These are phyloP conservation scores for Amphirosellinia nigrospora DNA, from an alignment of 495 filamentous ascomycete species.

Conservation along the genomic window DNA sequence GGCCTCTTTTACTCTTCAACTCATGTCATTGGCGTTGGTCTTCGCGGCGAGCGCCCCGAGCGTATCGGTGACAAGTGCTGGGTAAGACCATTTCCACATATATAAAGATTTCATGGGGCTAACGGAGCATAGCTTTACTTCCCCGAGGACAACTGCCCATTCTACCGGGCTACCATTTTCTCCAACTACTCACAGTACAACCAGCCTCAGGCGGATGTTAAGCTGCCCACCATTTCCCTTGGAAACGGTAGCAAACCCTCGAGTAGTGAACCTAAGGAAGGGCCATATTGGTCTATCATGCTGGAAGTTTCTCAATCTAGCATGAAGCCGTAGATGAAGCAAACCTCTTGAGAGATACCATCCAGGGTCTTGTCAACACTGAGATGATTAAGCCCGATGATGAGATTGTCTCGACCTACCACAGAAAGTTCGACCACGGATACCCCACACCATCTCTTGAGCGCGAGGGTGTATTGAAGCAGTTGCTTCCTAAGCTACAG, in stretches of 20 bases:
- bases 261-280: conserved; percentile 71
- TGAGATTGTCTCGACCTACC: conserved; percentile 98
- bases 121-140: conserved; percentile 80
- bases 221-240: conserved; percentile 84
- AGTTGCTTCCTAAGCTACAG: conserved; percentile 92
- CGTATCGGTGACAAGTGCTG: conserved; percentile 99
- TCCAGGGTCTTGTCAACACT: conserved; percentile 96
- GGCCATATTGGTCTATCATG: conserved; percentile 99
- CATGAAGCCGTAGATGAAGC: conserved; percentile 88
- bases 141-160: conserved; percentile 98
- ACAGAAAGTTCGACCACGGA: conserved; percentile 98
- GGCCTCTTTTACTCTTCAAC: conserved; percentile 96
- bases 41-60: conserved; percentile 91
- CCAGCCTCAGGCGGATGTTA: conserved; percentile 80
- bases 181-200: conserved; percentile 99
- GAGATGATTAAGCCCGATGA: conserved; percentile 88
- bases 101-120: conserved; percentile 28
- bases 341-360: conserved; percentile 84
- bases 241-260: conserved; percentile 82
- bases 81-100: conserved; percentile 54
- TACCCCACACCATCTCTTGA: conserved; percentile 96
- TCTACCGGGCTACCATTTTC: conserved; percentile 99
- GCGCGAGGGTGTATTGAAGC: conserved; percentile 90
- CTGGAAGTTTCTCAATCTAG: conserved; percentile 95
- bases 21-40: conserved; percentile 94